Percentiles rank a stretch among this genome's conserved stretches.
phyloP scores from a whole-genome alignment of 2,329 filamentous ascomycete genomes.

The Chaetothyriales sp. region DNA sequence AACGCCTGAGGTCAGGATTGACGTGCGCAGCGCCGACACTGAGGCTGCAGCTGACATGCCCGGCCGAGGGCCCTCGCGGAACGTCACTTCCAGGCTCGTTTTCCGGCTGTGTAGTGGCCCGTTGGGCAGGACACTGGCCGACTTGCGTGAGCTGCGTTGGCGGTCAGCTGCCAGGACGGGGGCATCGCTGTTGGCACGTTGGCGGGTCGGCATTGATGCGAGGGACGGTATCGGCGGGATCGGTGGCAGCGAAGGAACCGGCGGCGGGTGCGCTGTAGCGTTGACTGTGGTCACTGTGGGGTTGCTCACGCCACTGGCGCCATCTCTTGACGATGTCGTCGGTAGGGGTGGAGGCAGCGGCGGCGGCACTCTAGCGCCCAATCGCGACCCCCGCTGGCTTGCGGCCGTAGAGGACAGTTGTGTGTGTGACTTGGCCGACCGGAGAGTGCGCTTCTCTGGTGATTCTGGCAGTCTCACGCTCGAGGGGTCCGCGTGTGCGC shows the following conservation, averaged over 20 bases:
- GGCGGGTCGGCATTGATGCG: constrained; percentile 13
- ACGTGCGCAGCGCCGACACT: constrained; percentile 33
- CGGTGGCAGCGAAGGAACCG: constrained; percentile 6
- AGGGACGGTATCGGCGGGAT: constrained; percentile 28
- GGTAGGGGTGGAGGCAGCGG: background rate
- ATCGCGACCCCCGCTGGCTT: background rate
- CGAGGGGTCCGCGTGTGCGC: constrained; percentile 9
- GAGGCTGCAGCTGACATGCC: constrained; percentile 39
- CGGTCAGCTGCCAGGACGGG: constrained; percentile 24
- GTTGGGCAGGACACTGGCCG: constrained; percentile 25
- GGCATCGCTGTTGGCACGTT: constrained; percentile 60
- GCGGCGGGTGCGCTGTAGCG: constrained; percentile 9
- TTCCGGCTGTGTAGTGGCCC: constrained; percentile 23
- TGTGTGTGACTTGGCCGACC: constrained; percentile 47
- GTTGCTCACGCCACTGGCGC: constrained; percentile 29
- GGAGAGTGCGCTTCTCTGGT: constrained; percentile 10
- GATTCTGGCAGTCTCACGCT: constrained; percentile 10
- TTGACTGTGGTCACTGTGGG: constrained; percentile 15
- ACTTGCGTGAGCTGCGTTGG: constrained; percentile 10
- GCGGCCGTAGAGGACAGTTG: constrained; percentile 36
- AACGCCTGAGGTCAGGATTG: constrained; percentile 35
- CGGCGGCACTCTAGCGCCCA: constrained; percentile 7
- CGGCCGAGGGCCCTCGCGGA: constrained; percentile 64
- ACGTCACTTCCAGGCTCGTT: constrained; percentile 52
- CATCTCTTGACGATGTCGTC: constrained; percentile 12